Evolutionary conservation across 148 eudicot genomes (phyloP), one percentile per base, ranked within the genome.

Genomic region (Rhododendron ferrugineum): DNA sequence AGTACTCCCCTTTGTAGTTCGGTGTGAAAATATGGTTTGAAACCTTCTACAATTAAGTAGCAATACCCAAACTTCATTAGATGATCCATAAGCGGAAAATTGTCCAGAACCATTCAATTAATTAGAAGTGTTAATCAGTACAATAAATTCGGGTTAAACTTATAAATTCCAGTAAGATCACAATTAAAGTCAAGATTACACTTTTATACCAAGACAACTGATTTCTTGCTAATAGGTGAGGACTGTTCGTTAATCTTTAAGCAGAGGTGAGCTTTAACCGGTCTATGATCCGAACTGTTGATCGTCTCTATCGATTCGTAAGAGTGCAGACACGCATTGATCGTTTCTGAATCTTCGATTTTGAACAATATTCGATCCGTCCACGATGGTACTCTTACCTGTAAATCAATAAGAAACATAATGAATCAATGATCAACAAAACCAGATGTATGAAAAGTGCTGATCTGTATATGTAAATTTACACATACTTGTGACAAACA

Each of bases 361-460:
- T 91, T 91, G 86, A 84, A 91, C 84, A 91, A 68, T 60, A 91
- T 89, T 78, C 93, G 85, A 79, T 91, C 93, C 18, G 93, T 91
- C 93, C 93, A 91, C 3, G 93, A 90, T 68, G 93, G 93, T 32
- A 89, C 93, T 83, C 93, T 88, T 72, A 87, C 89, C 93, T 91
- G 84, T 37, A 50, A 56, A 20, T 28, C 5, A 26, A 28, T 9
- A 36, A 56, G 42, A 36, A 68, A 23, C 85, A 23, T 6, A 28
- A 14, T 32, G 80, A 11, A 44, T 68, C 5, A 32, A 32, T 16
- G 34, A 37, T 75, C 16, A 47, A 28, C 34, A 4, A 11, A 28
- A 13, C 4, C 36, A 28, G 28, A 68, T 22, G 28, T 6, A 60
- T 9, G 3, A 60, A 3, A 60, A 60, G n/a, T 60, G 9, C 3